Base-by-base conservation (phyloP, 805 yeast genomes). In the Candida dajiaensis region DNA sequence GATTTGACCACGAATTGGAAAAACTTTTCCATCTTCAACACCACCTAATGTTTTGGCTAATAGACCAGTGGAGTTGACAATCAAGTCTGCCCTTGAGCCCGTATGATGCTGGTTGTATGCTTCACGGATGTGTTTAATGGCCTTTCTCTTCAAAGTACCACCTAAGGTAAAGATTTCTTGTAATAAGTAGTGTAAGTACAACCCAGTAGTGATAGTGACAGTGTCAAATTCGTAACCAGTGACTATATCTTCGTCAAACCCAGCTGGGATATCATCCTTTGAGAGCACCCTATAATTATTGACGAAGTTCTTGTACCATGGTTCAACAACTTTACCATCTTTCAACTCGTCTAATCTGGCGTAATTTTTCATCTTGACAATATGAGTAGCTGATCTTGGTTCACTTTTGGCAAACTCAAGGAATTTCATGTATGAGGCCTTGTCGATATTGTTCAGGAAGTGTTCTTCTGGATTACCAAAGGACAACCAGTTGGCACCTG, bases 401-500 rank as follows among this genome's bases (percentile, higher is more conserved):
- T 70, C 78, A 7, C 54, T 57, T 16, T 62, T 52, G 1, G 83
- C 78, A 42, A 81, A 58, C 12, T 70, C 63, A 48, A 68, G 51
- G 38, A 81, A 74, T 49, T 67, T 70, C 23, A 52, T 52, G 54
- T 83, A 83, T 0, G 77, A 78, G 3, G 71, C 62, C 26, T 63
- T 62, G 55, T 83, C 89, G 19, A 67, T 55, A 13, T 64, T 57
- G 47, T 73, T 77, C 19, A 68, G 59, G 8, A 51, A 57, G 6
- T 29, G 33, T 19, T 77, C 78, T 4, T 67, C 66, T 1, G 50
- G 48, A 1, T 54, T 37, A 2, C 85, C 87, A 63, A 80, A 78
- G 12, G 84, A 76, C 41, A 68, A 70, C 86, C 88, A 83, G 54
- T 82, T 78, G 40, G 88, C 89, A 4, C 89, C 89, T 0, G 88